Evolutionary conservation across 2,329 filamentous ascomycete genomes (phyloP), one percentile per base, ranked within the genome.

Genomic region (Trichoderma sp.): DNA sequence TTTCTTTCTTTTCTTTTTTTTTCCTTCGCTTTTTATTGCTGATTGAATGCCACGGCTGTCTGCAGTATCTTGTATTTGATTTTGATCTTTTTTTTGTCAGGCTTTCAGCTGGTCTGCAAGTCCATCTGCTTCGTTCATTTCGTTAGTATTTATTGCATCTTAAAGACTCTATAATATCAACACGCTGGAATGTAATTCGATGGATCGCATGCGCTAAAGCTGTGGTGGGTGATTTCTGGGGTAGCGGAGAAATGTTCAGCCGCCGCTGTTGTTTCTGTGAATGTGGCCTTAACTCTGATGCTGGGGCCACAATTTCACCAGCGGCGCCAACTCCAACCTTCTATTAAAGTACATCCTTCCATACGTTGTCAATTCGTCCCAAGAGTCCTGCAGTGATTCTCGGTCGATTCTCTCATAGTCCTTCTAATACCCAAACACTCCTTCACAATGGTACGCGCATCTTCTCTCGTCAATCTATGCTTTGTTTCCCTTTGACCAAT

Each of bases 281-380:
- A 80, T 78, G 79, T 81, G 80, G 80, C 80, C 80, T 81, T 76
- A 80, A 80, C 77, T 79, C 73, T 71, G 70, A 69, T 69, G 71
- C 54, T 68, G 68, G 70, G 69, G 70, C 74, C 71, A 73, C 71
- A 74, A 74, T 75, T 75, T 76, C 70, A 64, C 67, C 72, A 73
- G 68, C 70, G 53, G 29, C 54, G 64, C 56, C 61, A 72, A 68
- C 68, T 71, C 70, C 67, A 68, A 71, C 61, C 68, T 57, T 54
- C 61, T 34, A 32, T 66, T 59, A 48, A 61, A 67, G 64, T 71
- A 73, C 71, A 71, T 70, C 61, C 68, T 70, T 70, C 67, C 71
- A 70, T 70, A 45, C 39, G 35, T 68, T 65, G 50, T 68, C 71
- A 71, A 71, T 71, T 74, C 71, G 72, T 73, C 68, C 64, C 60